Evolutionary conservation across 1,139 yeast genomes (phyloP), one percentile per base, ranked within the genome.

Genomic region (Candida frijolesensis): DNA sequence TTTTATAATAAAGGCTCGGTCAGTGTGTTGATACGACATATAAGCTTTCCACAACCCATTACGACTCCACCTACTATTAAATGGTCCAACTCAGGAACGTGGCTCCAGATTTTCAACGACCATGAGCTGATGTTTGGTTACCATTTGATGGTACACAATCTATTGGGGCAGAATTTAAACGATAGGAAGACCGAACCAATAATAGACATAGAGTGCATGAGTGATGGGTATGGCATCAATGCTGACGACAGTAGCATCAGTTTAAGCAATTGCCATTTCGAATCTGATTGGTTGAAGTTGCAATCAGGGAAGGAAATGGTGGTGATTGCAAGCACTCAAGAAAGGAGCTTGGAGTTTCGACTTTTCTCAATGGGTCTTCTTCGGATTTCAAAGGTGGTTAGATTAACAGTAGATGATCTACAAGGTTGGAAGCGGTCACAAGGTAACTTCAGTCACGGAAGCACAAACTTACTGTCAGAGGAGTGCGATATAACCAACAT

Each of bases 11-110:
- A 60, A n/a, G 79, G 79, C 0, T 59, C 71, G 5, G 52, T 52
- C 10, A 74, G 79, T 53, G 52, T 51, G 16, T 48, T 67, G 9
- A 48, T 70, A 12, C 63, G 65, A 41, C 52, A 62, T 10, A 60
- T 65, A 47, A 57, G 58, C 38, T 54, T 69, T 7, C 65, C 68
- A 7, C 49, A 51, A 4, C 48, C 53, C 5, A 52, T 61, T 4
- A 45, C 65, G 18, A 48, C 63, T 0, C 49, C 53, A 1, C 65
- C 69, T 5, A 50, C 55, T n/a, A 38, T 67, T 7, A 16, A 50
- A 29, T 75, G 79, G 79, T 66, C 75, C 0, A 48, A 55, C 2
- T 61, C 68, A 1, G 78, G 79, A 0, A 64, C 64, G 32, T 75
- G 78, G 78, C 54, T 74, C 6, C 57, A 62, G 40, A 57, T 64